These are phyloP conservation scores for Neoscytalidium dimidiatum DNA, from an alignment of 2,329 filamentous ascomycete genomes.

Conservation along the genomic window DNA sequence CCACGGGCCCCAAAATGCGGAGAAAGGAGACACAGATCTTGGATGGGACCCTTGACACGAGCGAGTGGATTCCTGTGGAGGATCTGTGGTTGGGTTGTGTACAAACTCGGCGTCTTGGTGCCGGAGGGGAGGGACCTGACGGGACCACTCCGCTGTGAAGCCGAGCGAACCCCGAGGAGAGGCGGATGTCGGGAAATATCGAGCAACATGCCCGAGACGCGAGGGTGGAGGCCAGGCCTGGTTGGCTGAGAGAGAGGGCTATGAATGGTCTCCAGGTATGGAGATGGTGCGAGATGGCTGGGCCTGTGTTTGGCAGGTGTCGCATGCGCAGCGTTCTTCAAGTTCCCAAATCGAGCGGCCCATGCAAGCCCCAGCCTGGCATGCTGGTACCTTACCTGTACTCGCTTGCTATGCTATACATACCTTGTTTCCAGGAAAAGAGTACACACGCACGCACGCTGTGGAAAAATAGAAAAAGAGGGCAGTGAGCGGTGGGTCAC, in stretches of 20 bases:
- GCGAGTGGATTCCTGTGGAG: slow-evolving; percentile 8
- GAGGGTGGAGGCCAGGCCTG: neutral
- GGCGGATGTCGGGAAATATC: neutral
- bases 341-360: neutral
- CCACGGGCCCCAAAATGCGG: neutral
- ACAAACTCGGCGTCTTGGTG: neutral
- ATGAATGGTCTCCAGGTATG: neutral
- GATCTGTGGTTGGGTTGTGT: slow-evolving; percentile 14
- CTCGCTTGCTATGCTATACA: neutral
- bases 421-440: neutral
- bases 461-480: neutral
- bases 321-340: neutral
- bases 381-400: too few species aligned
- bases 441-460: neutral
- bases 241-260: neutral
- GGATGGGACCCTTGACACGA: slow-evolving; percentile 13
- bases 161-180: slow-evolving; percentile 2
- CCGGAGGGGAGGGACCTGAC: neutral
- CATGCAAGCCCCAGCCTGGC: neutral
- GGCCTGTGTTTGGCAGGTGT: neutral
- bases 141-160: neutral
- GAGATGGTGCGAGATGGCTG: neutral
- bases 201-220: neutral
- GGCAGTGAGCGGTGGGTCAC: neutral
- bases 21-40: slow-evolving; percentile 15